Percentiles rank a stretch among this genome's conserved stretches.
These are phyloP conservation scores for Mycosphaerella arachidis DNA, from an alignment of 2,329 filamentous ascomycete genomes.

Conservation along the genomic window DNA sequence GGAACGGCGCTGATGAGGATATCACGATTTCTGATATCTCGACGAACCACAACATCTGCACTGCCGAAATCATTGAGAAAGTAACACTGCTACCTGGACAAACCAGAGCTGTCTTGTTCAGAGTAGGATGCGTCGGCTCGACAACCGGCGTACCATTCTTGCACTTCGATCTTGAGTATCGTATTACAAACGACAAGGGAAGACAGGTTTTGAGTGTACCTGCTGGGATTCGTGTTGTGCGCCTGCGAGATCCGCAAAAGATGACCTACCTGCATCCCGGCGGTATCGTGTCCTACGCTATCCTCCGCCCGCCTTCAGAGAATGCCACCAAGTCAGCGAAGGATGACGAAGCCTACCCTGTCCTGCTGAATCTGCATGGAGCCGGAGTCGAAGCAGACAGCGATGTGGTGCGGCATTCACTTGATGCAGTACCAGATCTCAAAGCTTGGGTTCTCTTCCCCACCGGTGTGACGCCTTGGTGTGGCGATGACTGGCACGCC, in stretches of 20 bases:
- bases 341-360: conserved; percentile 36
- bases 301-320: conserved; percentile 50
- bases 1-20: conserved; percentile 38
- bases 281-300: conserved; percentile 54
- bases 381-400: conserved; percentile 54
- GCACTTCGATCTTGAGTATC: conserved; percentile 17
- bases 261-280: conserved; percentile 53
- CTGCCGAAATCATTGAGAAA: conserved; percentile 14
- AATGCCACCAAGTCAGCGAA: conserved; percentile 31
- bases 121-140: conserved; percentile 27
- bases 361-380: conserved; percentile 53
- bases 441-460: conserved; percentile 55
- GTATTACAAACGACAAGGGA: conserved; percentile 6
- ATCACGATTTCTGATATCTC: conserved; percentile 11
- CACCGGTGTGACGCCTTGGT: conserved; percentile 56
- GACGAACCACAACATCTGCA: conserved; percentile 4
- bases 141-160: conserved; percentile 2
- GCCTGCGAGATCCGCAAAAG: conserved; percentile 45
- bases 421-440: conserved; percentile 49
- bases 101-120: conserved; percentile 39
- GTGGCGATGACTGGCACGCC: conserved; percentile 58
- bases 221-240: conserved; percentile 4
- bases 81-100: conserved; percentile 36
- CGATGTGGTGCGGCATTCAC: conserved; percentile 42
- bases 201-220: conserved; percentile 9